These are phyloP conservation scores for Zymoseptoria ardabiliae DNA, from an alignment of 2,329 filamentous ascomycete genomes.

Conservation along the genomic window DNA sequence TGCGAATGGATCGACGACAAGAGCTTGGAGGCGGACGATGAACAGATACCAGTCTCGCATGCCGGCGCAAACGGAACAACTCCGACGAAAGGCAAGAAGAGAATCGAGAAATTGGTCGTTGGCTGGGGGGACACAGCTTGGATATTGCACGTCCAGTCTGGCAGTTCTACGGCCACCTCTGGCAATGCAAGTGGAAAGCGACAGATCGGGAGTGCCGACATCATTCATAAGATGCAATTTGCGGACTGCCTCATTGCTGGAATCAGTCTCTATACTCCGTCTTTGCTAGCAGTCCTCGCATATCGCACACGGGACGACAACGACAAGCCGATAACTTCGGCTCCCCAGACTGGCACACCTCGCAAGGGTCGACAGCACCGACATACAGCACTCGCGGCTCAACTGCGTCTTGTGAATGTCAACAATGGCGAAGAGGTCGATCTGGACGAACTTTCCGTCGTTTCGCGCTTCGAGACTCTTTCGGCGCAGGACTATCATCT, in stretches of 20 bases:
- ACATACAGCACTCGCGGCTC: slow-evolving; percentile 74
- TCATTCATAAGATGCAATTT: slow-evolving; percentile 83
- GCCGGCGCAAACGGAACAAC: slow-evolving; percentile 22
- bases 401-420: slow-evolving; percentile 85
- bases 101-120: slow-evolving; percentile 70
- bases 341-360: slow-evolving; percentile 32
- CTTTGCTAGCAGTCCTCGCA: slow-evolving; percentile 80
- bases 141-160: slow-evolving; percentile 78
- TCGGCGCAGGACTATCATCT: slow-evolving; percentile 90
- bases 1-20: slow-evolving; percentile 89
- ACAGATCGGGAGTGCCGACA: slow-evolving; percentile 73
- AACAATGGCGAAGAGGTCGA: slow-evolving; percentile 75
- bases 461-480: slow-evolving; percentile 80
- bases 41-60: slow-evolving; percentile 20
- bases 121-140: slow-evolving; percentile 96
- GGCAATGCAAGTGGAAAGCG: slow-evolving; percentile 63
- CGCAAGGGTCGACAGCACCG: slow-evolving; percentile 60
- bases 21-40: slow-evolving; percentile 64
- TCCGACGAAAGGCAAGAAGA: slow-evolving; percentile 23
- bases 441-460: slow-evolving; percentile 67
- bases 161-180: slow-evolving; percentile 55
- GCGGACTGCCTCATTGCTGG: slow-evolving; percentile 96
- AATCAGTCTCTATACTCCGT: slow-evolving; percentile 91
- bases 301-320: slow-evolving; percentile 71
- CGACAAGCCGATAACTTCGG: slow-evolving; percentile 49